A percentile compares a stretch with the other conserved stretches of the same genome.
These are phyloP conservation scores for Metschnikowia cerradonensis DNA, from an alignment of 805 yeast genomes.

Conservation along the genomic window DNA sequence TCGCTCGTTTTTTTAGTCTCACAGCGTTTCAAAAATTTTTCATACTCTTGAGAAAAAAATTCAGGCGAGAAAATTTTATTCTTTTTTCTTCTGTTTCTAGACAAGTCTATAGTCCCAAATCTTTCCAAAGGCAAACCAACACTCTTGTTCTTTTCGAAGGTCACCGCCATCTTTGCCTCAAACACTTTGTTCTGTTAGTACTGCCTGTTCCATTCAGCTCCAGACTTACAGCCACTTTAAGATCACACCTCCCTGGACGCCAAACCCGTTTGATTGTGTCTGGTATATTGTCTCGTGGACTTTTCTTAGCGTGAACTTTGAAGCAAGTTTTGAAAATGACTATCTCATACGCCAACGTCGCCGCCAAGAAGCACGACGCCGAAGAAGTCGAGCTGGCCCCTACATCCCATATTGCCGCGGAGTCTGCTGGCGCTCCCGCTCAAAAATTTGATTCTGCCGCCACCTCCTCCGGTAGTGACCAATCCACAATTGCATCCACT, in stretches of 20 bases:
- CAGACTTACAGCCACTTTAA: conserved; percentile 1
- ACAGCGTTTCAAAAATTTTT: conserved; percentile 5
- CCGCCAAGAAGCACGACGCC: conserved; percentile 31
- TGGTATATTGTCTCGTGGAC: not conserved
- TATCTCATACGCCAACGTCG: conserved; percentile 41
- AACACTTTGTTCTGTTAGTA: conserved; percentile 1
- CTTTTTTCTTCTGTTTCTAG: conserved; percentile 2
- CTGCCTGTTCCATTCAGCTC: not conserved
- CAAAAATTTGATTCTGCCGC: conserved; percentile 4
- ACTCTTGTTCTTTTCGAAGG: not conserved
- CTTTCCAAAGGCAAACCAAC: not conserved
- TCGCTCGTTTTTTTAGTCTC: conserved; percentile 3
- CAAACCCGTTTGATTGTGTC: not conserved
- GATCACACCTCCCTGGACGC: not conserved
- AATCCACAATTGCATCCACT: conserved; percentile 10
- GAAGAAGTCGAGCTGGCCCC: conserved; percentile 9
- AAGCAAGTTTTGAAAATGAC: conserved; percentile 13
- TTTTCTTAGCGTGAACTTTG: conserved; percentile 1
- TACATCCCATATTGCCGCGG: conserved; percentile 1
- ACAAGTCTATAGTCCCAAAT: conserved; percentile 2
- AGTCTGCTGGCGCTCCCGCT: conserved; percentile 6
- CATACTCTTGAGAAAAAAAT: conserved; percentile 5
- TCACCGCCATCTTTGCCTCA: not conserved
- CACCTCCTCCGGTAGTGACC: conserved; percentile 4
- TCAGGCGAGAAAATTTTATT: conserved; percentile 5